Percentiles rank a stretch among this genome's conserved stretches.
These are phyloP conservation scores for Sporothrix pseudoabietina DNA, from an alignment of 2,329 filamentous ascomycete genomes.

Conservation along the genomic window DNA sequence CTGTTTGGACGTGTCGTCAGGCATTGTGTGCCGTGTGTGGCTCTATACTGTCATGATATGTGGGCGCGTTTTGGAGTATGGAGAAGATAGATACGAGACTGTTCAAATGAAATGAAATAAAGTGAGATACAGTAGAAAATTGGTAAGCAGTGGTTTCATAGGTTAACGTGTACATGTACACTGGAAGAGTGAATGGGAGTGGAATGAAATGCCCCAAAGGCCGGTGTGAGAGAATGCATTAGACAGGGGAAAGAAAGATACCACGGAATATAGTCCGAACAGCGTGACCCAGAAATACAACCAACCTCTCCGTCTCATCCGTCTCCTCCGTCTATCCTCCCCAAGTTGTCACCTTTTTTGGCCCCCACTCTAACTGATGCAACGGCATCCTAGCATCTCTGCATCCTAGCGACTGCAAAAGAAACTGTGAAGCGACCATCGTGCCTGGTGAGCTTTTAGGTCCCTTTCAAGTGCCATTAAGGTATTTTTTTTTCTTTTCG, in stretches of 20 bases:
- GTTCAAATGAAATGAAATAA: too few species aligned
- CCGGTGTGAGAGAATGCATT: background rate
- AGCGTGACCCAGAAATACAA: background rate
- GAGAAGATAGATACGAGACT: background rate
- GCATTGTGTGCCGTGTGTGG: conserved; percentile 6
- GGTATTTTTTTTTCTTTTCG: background rate
- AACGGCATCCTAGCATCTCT: background rate
- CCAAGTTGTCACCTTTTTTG: background rate
- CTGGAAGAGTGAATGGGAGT: background rate
- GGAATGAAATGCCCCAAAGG: background rate
- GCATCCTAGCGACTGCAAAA: background rate
- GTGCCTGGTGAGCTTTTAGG: conserved; percentile 3
- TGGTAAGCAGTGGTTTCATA: background rate
- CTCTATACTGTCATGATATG: background rate
- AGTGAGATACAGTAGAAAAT: background rate
- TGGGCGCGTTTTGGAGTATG: background rate
- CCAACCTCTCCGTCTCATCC: background rate
- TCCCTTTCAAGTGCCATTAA: background rate
- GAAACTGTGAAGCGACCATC: background rate
- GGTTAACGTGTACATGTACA: background rate
- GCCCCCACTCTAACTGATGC: conserved; percentile 2
- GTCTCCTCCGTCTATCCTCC: background rate
- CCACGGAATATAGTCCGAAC: background rate
- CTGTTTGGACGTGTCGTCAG: conserved; percentile 15
- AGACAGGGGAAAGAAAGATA: background rate